Evolutionary conservation across 2,329 filamentous ascomycete species (phyloP).

Genomic region (Stenocarpella maydis): DNA sequence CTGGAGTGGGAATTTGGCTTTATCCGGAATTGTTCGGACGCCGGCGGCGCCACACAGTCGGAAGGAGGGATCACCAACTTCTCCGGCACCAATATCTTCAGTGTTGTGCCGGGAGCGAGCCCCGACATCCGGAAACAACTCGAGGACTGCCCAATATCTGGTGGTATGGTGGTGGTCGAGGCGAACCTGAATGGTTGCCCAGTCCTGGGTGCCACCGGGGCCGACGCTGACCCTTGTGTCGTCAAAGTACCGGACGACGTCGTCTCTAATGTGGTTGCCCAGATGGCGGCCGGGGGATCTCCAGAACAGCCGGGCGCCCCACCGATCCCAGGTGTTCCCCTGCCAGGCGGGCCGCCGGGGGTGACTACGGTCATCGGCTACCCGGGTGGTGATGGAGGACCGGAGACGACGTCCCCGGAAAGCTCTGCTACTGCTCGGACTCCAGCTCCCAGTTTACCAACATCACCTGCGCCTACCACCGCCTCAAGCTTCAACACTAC

Average conservation of each 20-base stretch:
- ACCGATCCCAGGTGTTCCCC: conserved; percentile 8
- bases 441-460: not conserved
- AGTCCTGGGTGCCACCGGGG: not conserved
- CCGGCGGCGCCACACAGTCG: not conserved
- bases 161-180: not conserved
- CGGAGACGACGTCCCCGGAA: not conserved
- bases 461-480: not conserved
- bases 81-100: not conserved
- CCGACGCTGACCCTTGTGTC: conserved; percentile 12
- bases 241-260: conserved; percentile 9
- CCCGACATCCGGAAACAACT: not conserved
- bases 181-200: conserved; percentile 3
- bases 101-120: conserved; percentile 1
- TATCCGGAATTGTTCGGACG: conserved; percentile 8
- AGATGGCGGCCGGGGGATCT: not conserved
- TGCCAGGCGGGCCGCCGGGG: not conserved
- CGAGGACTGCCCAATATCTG: not conserved
- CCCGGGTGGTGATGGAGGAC: conserved; percentile 2
- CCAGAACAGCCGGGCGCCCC: not conserved
- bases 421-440: not conserved
- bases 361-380: conserved; percentile 12
- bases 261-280: not conserved
- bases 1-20: conserved; percentile 25
- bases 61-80: not conserved
- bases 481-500: not conserved